These are phyloP conservation scores for Lepidium campestre DNA, from an alignment of 441 rosid genomes.

Conservation along the genomic window DNA sequence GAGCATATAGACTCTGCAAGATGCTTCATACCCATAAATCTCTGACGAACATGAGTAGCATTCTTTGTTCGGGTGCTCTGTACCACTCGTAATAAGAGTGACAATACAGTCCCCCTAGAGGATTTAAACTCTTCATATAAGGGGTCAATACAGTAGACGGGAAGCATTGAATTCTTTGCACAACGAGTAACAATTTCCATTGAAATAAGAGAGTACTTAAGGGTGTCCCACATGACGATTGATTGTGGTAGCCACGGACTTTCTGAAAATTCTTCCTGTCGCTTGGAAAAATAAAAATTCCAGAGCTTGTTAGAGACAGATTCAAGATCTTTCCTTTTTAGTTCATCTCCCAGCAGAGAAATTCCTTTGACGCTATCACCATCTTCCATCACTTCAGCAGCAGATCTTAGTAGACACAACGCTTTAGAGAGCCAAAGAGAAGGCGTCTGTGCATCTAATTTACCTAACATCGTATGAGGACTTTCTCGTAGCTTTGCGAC, in stretches of 20 bases:
- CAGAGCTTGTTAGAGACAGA: slow-evolving; percentile 46
- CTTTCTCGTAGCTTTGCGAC: slow-evolving; percentile 46
- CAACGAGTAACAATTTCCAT: slow-evolving; percentile 80
- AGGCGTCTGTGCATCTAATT: slow-evolving; percentile 27
- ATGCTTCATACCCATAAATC: slow-evolving; percentile 78
- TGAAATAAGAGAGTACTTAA: slow-evolving; percentile 77
- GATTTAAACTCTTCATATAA: slow-evolving; percentile 70
- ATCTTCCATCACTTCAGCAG: slow-evolving; percentile 55
- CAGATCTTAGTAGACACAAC: slow-evolving; percentile 53
- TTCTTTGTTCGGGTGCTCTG: slow-evolving; percentile 53
- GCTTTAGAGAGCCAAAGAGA: slow-evolving; percentile 56
- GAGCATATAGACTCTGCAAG: slow-evolving; percentile 74
- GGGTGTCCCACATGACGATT: slow-evolving; percentile 89
- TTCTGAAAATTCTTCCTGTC: slow-evolving; percentile 37
- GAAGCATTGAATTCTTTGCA: slow-evolving; percentile 43
- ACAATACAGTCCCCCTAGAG: slow-evolving; percentile 63
- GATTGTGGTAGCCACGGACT: slow-evolving; percentile 46
- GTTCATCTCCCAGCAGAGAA: slow-evolving; percentile 41
- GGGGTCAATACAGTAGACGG: slow-evolving; percentile 44
- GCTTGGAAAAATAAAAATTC: slow-evolving; percentile 50
- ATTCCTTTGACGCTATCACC: slow-evolving; percentile 41
- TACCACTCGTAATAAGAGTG: slow-evolving; percentile 65
- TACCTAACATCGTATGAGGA: slow-evolving; percentile 27
- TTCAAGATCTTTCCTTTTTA: slow-evolving; percentile 45
- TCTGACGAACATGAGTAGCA: slow-evolving; percentile 73